Conservation (phyloP, 192 early-diverging fungal species). For the Powellomyces hirtus region DNA sequence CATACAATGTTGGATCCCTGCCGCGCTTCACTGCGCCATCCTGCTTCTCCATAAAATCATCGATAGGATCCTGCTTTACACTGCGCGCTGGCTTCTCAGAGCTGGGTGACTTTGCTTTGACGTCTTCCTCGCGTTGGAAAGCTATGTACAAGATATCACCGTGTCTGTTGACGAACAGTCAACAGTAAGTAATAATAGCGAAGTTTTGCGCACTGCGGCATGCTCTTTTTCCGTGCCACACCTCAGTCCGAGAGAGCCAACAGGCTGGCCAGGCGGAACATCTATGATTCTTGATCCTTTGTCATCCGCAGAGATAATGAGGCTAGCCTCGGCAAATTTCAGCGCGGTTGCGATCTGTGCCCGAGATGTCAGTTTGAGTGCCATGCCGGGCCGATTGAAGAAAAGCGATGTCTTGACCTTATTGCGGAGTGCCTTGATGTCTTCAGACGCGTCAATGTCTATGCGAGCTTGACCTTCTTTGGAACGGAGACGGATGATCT, state of each 20-base stretch:
- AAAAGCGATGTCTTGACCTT: constrained; percentile 46
- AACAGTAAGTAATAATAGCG: neutral
- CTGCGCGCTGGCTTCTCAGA: neutral
- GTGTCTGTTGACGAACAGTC: constrained; percentile 28
- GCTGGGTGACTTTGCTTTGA: neutral
- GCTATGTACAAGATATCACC: constrained; percentile 42
- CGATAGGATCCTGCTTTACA: constrained; percentile 70
- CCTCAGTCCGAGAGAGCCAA: neutral
- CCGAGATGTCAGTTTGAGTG: neutral
- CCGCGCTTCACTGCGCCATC: constrained; percentile 78
- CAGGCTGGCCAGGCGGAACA: neutral
- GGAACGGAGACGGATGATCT: constrained; percentile 68
- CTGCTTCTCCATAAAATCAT: constrained; percentile 76
- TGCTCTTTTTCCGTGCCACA: no score
- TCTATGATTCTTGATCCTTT: neutral
- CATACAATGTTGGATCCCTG: constrained; percentile 78
- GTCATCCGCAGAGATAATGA: constrained; percentile 8
- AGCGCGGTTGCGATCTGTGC: constrained; percentile 24
- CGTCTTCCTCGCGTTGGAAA: constrained; percentile 21
- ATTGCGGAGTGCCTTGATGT: constrained; percentile 44
- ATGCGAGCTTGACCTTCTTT: constrained; percentile 69
- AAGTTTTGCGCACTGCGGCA: no score
- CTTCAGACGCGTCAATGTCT: constrained; percentile 55
- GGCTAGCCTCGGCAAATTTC: constrained; percentile 30
- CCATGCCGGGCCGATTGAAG: neutral